These are phyloP conservation scores for Phragmites australis DNA, from an alignment of 176 grass and related monocot species.

Conservation along the genomic window DNA sequence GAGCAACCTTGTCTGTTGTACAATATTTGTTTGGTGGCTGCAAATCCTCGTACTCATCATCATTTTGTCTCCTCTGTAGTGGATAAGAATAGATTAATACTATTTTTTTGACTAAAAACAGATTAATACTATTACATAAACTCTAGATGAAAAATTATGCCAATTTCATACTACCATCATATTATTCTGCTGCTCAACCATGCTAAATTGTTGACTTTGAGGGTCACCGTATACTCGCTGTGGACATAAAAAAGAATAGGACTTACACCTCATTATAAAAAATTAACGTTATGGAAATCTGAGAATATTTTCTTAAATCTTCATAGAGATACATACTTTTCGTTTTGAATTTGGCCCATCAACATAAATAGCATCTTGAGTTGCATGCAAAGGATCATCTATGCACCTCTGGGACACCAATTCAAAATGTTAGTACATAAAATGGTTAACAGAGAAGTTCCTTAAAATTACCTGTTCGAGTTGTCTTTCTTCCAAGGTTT, in stretches of 20 bases:
- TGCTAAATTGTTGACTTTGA: background rate
- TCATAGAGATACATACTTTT: too few species aligned
- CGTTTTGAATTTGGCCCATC: too few species aligned
- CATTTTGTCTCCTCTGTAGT: background rate
- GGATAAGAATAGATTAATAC: background rate
- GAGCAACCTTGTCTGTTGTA: background rate
- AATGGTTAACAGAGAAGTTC: background rate
- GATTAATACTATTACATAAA: background rate
- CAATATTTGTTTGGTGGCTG: background rate
- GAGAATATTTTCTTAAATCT: too few species aligned
- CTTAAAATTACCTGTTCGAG: background rate
- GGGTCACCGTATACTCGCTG: background rate
- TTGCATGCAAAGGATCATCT: too few species aligned
- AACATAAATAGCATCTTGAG: too few species aligned
- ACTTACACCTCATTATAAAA: too few species aligned
- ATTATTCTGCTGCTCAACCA: background rate
- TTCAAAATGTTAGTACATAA: background rate
- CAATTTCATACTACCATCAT: background rate
- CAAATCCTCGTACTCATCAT: background rate
- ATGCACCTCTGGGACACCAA: too few species aligned
- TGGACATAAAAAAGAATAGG: too few species aligned
- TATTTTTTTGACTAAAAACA: too few species aligned
- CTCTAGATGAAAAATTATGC: background rate
- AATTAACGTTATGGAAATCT: too few species aligned
- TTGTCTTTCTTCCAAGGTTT: background rate